These are phyloP conservation scores for Imleria badia DNA, from an alignment of 768 basidiomycete genomes.

Conservation along the genomic window DNA sequence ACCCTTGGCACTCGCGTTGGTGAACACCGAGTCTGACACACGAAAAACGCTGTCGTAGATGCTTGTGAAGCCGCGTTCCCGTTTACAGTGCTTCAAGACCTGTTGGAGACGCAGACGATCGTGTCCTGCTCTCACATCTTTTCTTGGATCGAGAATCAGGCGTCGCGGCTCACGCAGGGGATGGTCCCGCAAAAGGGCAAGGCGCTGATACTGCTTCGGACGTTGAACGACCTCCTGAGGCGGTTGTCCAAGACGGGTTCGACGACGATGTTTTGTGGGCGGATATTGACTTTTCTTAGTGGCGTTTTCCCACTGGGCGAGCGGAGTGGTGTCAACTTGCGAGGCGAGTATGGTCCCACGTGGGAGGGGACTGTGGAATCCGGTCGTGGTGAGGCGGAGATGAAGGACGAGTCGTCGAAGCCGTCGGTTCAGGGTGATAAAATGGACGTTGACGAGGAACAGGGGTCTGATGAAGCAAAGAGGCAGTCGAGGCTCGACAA, in stretches of 20 bases:
- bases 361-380: slow-evolving; percentile 66
- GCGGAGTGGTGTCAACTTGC: slow-evolving; percentile 86
- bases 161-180: slow-evolving; percentile 65
- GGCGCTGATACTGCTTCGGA: slow-evolving; percentile 79
- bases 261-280: slow-evolving; percentile 84
- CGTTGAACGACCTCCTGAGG: slow-evolving; percentile 83
- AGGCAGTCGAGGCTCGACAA: slow-evolving; percentile 51
- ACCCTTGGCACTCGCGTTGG: neutral
- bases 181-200: slow-evolving; percentile 88
- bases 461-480: slow-evolving; percentile 25
- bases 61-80: slow-evolving; percentile 78
- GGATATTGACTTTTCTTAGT: slow-evolving; percentile 85
- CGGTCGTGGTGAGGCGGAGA: slow-evolving; percentile 34
- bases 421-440: slow-evolving; percentile 41
- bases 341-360: slow-evolving; percentile 80
- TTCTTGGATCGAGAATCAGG: slow-evolving; percentile 80
- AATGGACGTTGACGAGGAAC: slow-evolving; percentile 62
- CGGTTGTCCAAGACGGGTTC: slow-evolving; percentile 84
- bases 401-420: slow-evolving; percentile 31
- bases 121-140: slow-evolving; percentile 83
- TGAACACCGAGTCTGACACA: neutral
- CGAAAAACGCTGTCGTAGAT: slow-evolving; percentile 41
- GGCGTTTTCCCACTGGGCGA: slow-evolving; percentile 86
- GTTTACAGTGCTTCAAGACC: slow-evolving; percentile 72
- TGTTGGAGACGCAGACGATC: slow-evolving; percentile 85